phyloP scores from a whole-genome alignment of 106 monocot genomes.

The Dactylorhiza incarnata region DNA sequence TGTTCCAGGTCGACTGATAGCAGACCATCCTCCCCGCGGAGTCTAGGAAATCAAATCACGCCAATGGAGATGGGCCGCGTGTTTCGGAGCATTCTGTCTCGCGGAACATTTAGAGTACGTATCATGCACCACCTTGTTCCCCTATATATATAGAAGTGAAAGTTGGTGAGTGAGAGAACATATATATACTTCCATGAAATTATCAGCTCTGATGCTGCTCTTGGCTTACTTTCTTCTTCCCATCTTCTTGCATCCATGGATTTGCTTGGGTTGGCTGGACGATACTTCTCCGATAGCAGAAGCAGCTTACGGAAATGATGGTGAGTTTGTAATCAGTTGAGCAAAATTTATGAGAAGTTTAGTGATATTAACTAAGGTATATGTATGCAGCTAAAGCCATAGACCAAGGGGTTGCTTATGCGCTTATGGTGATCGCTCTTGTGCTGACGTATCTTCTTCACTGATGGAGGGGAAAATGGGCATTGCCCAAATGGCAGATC shows the following conservation, averaged over 20 bases:
- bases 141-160: background rate
- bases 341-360: background rate
- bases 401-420: constrained; percentile 10
- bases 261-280: background rate
- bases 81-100: background rate
- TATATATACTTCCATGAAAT: background rate
- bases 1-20: too few species aligned
- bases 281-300: background rate
- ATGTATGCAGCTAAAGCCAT: constrained; percentile 2
- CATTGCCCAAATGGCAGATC: too few species aligned
- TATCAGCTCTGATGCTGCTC: background rate
- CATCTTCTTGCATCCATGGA: background rate
- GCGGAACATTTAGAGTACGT: background rate
- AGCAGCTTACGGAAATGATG: background rate
- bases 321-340: background rate
- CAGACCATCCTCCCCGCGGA: too few species aligned
- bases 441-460: constrained; percentile 6
- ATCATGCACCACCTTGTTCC: background rate
- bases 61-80: background rate
- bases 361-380: background rate
- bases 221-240: background rate
- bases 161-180: background rate
- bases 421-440: constrained; percentile 4
- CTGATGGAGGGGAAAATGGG: background rate
- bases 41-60: background rate